Evolutionary conservation across 139 green algal species (phyloP).

Genomic region (Chlorella vulgaris): DNA sequence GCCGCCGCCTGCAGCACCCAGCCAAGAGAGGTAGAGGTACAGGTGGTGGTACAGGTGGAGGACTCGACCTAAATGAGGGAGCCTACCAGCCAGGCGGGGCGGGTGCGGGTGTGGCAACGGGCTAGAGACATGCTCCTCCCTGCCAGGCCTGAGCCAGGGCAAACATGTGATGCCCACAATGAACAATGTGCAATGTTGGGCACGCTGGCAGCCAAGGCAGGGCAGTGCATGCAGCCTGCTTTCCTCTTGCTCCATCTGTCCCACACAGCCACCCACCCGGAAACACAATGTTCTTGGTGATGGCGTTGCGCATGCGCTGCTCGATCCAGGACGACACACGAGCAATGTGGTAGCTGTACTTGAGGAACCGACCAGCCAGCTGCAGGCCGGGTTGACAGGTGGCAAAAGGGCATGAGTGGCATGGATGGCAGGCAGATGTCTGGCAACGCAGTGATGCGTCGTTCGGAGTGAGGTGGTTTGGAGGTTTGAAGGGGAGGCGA

Average conservation of each 20-base stretch:
- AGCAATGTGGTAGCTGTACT: constrained; percentile 47
- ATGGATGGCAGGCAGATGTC: neutral
- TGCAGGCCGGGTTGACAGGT: constrained; percentile 3
- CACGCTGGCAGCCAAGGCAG: too few species aligned
- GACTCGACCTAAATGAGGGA: neutral
- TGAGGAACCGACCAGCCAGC: constrained; percentile 56
- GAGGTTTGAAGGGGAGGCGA: too few species aligned
- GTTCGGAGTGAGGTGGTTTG: too few species aligned
- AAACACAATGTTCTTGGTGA: constrained; percentile 63
- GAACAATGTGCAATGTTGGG: too few species aligned
- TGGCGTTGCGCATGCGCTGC: constrained; percentile 43
- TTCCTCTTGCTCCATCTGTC: neutral
- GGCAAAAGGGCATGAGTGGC: neutral
- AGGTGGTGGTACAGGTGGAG: too few species aligned
- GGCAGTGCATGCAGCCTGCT: too few species aligned
- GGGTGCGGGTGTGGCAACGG: too few species aligned
- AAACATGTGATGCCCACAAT: too few species aligned
- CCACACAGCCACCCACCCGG: constrained; percentile 4
- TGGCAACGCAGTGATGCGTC: too few species aligned
- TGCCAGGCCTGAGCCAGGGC: neutral
- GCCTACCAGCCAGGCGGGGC: too few species aligned
- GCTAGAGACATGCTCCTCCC: too few species aligned
- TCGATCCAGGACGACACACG: constrained; percentile 54
- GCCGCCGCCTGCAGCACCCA: constrained; percentile 17
- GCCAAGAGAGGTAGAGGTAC: too few species aligned